A percentile compares a stretch with the other conserved stretches of the same genome.
Evolutionary conservation across 140 eudicot species (phyloP).

Genomic region (Erigeron philadelphicus): DNA sequence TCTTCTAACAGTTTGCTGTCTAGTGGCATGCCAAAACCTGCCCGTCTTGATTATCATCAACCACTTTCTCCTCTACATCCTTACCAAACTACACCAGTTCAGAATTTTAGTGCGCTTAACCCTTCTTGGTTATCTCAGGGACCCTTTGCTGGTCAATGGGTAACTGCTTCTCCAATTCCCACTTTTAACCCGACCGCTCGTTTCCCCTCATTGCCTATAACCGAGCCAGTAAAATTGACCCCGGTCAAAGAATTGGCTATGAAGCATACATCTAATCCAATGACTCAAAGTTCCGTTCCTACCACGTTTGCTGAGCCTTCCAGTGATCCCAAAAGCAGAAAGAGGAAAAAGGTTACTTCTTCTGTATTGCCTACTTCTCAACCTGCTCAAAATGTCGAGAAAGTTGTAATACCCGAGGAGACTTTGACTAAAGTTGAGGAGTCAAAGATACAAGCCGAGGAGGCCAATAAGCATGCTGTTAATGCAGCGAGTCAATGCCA

Average conservation of each 20-base stretch:
- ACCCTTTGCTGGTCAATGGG: conserved; percentile 68
- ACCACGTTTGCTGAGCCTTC: conserved; percentile 36
- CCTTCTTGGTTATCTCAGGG: conserved; percentile 72
- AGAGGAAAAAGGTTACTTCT: conserved; percentile 58
- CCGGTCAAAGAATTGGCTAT: conserved; percentile 46
- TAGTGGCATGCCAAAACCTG: conserved; percentile 38
- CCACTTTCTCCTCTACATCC: conserved; percentile 54
- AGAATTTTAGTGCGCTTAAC: conserved; percentile 44
- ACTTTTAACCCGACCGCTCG: conserved; percentile 33
- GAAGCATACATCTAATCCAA: conserved; percentile 20
- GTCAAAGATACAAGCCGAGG: conserved; percentile 74
- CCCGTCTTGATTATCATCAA: conserved; percentile 43
- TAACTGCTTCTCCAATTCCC: conserved; percentile 62
- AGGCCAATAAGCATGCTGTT: conserved; percentile 71
- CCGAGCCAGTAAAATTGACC: conserved; percentile 58
- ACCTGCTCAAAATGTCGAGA: conserved; percentile 34
- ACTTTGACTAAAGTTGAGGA: conserved; percentile 50
- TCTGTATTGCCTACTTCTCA: conserved; percentile 24
- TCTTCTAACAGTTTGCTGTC: conserved; percentile 49
- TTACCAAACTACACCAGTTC: conserved; percentile 45
- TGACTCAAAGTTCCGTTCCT: conserved; percentile 22
- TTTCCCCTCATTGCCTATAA: conserved; percentile 38
- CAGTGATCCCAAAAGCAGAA: conserved; percentile 54
- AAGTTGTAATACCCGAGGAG: conserved; percentile 33
- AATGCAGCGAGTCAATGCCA: conserved; percentile 59